These are phyloP conservation scores for Aspergillus campestris DNA, from an alignment of 495 filamentous ascomycete species.

Conservation along the genomic window DNA sequence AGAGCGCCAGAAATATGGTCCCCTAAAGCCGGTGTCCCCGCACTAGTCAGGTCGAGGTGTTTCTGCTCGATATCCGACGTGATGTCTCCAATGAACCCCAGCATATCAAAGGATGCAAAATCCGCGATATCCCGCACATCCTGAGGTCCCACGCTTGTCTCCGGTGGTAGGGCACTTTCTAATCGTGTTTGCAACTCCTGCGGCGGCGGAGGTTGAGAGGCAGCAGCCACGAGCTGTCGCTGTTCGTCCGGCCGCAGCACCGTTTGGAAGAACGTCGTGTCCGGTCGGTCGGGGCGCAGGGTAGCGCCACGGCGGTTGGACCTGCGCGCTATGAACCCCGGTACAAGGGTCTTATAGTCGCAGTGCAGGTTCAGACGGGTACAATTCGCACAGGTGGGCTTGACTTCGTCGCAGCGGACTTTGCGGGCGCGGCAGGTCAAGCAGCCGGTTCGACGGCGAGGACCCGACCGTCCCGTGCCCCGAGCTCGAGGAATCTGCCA, in stretches of 20 bases:
- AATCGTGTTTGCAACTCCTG: too few relatives aligned
- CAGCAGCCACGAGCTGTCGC: slow-evolving; percentile 2
- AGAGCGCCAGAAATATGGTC: slow-evolving; percentile 2
- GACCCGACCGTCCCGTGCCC: slow-evolving; percentile 32
- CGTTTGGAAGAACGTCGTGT: slow-evolving; percentile 26
- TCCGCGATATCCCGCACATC: slow-evolving; percentile 1
- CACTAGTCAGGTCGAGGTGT: slow-evolving; percentile 24
- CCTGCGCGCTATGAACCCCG: slow-evolving; percentile 10
- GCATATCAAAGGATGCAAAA: slow-evolving; percentile 27
- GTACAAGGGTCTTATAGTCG: slow-evolving; percentile 19
- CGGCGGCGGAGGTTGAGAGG: too few relatives aligned
- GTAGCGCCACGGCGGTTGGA: slow-evolving; percentile 7
- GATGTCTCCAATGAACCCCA: slow-evolving; percentile 32
- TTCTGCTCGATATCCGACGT: slow-evolving; percentile 34
- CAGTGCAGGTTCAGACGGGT: slow-evolving; percentile 30
- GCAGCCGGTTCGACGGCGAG: slow-evolving; percentile 37
- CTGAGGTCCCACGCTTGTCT: too few relatives aligned
- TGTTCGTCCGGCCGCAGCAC: slow-evolving; percentile 23
- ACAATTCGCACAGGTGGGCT: slow-evolving; percentile 32
- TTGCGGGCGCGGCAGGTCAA: slow-evolving; percentile 39
- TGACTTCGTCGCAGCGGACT: slow-evolving; percentile 37
- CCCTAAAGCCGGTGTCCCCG: slow-evolving; percentile 13
- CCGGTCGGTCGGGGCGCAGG: slow-evolving; percentile 10
- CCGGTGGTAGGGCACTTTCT: too few relatives aligned
- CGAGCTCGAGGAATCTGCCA: slow-evolving; percentile 27